phyloP scores from a whole-genome alignment of 208 protist genomes.

The Trichomonas vaginalis region DNA sequence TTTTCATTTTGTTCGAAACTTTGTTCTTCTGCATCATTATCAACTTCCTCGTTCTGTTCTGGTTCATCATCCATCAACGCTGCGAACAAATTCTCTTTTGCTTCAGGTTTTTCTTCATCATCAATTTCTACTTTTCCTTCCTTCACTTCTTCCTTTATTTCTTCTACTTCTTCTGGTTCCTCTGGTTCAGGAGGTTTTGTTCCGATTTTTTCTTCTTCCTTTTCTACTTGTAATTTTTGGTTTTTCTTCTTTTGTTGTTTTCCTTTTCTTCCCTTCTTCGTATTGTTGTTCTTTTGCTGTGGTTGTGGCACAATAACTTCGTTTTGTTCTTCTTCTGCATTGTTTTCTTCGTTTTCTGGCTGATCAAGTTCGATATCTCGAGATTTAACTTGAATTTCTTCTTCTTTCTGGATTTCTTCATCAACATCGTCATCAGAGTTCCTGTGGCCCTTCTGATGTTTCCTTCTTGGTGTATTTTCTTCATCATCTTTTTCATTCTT shows the following conservation, averaged over 20 bases:
- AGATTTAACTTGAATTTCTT: neutral
- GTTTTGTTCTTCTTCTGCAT: neutral
- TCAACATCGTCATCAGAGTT: neutral
- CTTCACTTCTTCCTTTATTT: neutral
- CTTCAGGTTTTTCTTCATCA: no score
- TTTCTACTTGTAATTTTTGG: neutral
- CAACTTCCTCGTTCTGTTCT: neutral
- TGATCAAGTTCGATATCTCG: neutral
- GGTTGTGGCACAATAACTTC: no score
- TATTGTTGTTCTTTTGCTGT: neutral
- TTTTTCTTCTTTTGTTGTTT: neutral
- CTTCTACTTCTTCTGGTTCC: neutral
- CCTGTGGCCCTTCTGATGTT: neutral
- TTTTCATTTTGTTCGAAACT: neutral
- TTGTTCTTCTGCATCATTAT: neutral
- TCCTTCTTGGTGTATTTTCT: neutral
- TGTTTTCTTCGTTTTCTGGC: neutral
- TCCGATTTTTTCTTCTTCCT: neutral
- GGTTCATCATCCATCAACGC: neutral
- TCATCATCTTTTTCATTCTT: neutral
- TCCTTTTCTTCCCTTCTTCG: neutral
- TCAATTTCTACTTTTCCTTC: neutral
- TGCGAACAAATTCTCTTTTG: neutral
- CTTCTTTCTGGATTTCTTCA: neutral
- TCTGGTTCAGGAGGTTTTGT: neutral